Evolutionary conservation across 352 stramenopile genomes (phyloP).

Genomic region (Paralagenidium karlingii): DNA sequence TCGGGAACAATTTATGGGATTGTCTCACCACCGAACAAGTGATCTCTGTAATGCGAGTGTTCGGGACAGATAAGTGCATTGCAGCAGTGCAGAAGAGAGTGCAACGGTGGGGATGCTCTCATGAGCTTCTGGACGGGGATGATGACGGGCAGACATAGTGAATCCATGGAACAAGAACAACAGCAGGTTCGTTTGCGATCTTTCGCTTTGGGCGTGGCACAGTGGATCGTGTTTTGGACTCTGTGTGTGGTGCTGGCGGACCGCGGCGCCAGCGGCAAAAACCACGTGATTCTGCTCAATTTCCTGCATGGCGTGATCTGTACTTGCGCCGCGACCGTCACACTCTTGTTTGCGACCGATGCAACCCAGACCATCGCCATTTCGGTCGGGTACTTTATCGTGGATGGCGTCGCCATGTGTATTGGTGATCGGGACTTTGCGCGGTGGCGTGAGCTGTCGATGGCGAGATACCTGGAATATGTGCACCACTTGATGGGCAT

Average conservation of each 20-base stretch:
- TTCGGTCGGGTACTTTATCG: slow-evolving; percentile 56
- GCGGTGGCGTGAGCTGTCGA: slow-evolving; percentile 19
- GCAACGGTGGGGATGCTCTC: no score
- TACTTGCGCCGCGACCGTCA: slow-evolving; percentile 25
- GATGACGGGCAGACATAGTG: no score
- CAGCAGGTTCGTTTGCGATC: no score
- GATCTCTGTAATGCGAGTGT: no score
- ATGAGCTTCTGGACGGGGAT: no score
- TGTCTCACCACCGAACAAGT: no score
- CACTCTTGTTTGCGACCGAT: slow-evolving; percentile 25
- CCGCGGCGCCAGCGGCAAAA: slow-evolving; percentile 20
- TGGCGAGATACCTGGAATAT: slow-evolving; percentile 58
- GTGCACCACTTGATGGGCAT: slow-evolving; percentile 49
- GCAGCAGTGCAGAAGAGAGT: no score
- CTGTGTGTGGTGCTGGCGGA: slow-evolving; percentile 27
- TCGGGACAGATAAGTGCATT: no score
- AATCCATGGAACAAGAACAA: no score
- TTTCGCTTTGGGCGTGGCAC: no score
- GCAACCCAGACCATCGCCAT: slow-evolving; percentile 41
- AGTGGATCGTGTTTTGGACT: slow-evolving; percentile 44
- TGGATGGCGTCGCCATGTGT: slow-evolving; percentile 56
- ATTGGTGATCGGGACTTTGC: slow-evolving; percentile 20
- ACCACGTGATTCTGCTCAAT: slow-evolving; percentile 64
- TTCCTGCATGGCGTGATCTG: slow-evolving; percentile 50
- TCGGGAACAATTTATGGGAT: no score